Conservation (phyloP, 176 grass and related monocot species). For the Neostapfia colusana region DNA sequence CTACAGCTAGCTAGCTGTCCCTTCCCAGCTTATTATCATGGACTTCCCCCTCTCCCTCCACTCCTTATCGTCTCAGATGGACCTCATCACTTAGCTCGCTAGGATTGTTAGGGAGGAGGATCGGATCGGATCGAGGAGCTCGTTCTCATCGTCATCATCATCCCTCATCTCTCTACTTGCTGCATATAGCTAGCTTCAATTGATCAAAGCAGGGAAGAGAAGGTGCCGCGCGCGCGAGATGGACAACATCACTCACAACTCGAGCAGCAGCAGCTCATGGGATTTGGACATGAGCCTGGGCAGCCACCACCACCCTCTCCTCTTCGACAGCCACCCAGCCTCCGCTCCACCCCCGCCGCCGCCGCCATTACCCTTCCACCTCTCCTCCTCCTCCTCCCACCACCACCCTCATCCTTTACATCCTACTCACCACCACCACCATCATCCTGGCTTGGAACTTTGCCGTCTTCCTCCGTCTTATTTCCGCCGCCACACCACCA, state of each 20-base stretch:
- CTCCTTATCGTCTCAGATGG: not conserved
- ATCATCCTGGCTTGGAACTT: constrained; percentile 40
- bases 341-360: constrained; percentile 1
- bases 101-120: not conserved
- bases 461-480: constrained; percentile 48
- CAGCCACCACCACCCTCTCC: constrained; percentile 62
- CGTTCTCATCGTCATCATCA: too few relatives aligned
- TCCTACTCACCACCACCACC: constrained; percentile 4
- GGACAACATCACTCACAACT: constrained; percentile 68
- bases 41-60: constrained; percentile 17
- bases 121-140: too few relatives aligned
- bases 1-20: not conserved
- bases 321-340: constrained; percentile 53
- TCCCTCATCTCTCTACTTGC: too few relatives aligned
- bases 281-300: constrained; percentile 89
- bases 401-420: constrained; percentile 25
- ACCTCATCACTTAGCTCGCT: constrained; percentile 1
- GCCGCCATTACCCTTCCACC: constrained; percentile 43
- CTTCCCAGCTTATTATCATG: constrained; percentile 56
- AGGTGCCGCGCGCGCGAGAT: constrained; percentile 33
- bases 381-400: constrained; percentile 18
- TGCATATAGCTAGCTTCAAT: too few relatives aligned
- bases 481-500: constrained; percentile 26
- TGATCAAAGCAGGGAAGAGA: too few relatives aligned
- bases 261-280: constrained; percentile 79